Percentiles rank a stretch among this genome's conserved stretches.
phyloP scores from a whole-genome alignment of 2,329 filamentous ascomycete species.

The Gremmenia infestans region DNA sequence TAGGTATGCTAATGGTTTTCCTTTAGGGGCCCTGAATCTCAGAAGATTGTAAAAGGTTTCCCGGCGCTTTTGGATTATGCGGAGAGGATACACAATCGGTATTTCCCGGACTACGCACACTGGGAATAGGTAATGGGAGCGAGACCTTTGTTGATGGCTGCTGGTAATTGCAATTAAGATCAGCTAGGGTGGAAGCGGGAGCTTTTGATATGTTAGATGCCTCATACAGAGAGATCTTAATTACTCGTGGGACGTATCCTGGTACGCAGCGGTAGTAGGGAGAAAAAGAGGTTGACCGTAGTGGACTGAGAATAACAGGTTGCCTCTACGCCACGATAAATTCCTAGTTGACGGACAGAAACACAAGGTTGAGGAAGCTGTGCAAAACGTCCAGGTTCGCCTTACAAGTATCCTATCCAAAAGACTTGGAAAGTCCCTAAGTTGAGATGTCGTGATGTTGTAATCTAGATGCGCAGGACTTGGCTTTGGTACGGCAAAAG shows the following conservation, averaged over 20 bases:
- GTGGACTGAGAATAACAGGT: background rate
- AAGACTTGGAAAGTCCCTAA: no score
- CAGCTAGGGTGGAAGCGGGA: background rate
- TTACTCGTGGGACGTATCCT: no score
- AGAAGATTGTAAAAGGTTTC: conserved; percentile 40
- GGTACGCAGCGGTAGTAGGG: no score
- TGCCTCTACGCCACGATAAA: no score
- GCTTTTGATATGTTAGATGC: background rate
- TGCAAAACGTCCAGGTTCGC: no score
- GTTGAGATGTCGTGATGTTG: no score
- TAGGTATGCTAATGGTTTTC: background rate
- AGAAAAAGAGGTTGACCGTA: background rate
- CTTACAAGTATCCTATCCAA: no score
- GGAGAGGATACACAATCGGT: conserved; percentile 47
- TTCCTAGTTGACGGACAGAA: no score
- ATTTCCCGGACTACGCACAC: conserved; percentile 53
- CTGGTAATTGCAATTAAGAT: background rate
- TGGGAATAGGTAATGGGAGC: conserved; percentile 24
- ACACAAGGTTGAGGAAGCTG: no score
- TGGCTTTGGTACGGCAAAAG: no score
- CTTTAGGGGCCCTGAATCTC: conserved; percentile 43
- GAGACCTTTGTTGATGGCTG: background rate
- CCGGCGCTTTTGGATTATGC: conserved; percentile 52
- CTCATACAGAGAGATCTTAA: no score
- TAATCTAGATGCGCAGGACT: no score